Base-by-base conservation (phyloP, 2,329 filamentous ascomycete species). In the Pestalotiopsis sp. region DNA sequence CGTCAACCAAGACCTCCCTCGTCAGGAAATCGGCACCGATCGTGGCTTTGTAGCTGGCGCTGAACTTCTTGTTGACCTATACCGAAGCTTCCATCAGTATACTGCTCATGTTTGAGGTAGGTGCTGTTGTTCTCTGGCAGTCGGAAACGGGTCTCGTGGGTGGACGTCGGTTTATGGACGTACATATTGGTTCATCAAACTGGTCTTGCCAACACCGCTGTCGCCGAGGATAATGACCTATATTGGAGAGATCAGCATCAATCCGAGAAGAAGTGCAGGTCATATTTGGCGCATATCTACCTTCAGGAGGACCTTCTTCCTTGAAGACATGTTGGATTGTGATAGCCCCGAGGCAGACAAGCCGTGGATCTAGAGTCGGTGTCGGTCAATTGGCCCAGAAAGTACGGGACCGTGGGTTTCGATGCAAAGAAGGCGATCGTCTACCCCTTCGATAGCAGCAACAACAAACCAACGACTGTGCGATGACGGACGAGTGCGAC, bases 121-220 rank as follows among this genome's bases (percentile, higher is more conserved):
- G 9, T 25, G 17, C 27, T 23, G 3, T 17, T 56, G n/a, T 52
- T 49, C 17, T 64, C 13, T 23, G 25, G 38, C 20, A 13, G 27
- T 38, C 17, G 17, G 17, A 5, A 40, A 17, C 11, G 27, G 7
- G 13, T 12, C 64, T 56, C 45, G 45, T 52, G 27, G 38, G 14
- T 36, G 36, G 2, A 4, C 13, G 11, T 62, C 11, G 31, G 31
- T 20, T 36, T 25, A 59, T 20, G n/a, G 66, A 75, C 93, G 82
- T 90, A 98, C 96, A 93, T 98, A 99, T 98, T 99, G 96, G 86
- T 99, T 99, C 96, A 99, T 99, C 89, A 99, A 91, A 83, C 94
- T 98, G 71, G 96, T 99, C 89, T 99, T 99, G 81, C 96, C 96
- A 72, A 99, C 96, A 84, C 96, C 96, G 83, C 95, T 98, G 83